Conservation (phyloP, 164 flowering plant species). For the Echeveria elegans region DNA sequence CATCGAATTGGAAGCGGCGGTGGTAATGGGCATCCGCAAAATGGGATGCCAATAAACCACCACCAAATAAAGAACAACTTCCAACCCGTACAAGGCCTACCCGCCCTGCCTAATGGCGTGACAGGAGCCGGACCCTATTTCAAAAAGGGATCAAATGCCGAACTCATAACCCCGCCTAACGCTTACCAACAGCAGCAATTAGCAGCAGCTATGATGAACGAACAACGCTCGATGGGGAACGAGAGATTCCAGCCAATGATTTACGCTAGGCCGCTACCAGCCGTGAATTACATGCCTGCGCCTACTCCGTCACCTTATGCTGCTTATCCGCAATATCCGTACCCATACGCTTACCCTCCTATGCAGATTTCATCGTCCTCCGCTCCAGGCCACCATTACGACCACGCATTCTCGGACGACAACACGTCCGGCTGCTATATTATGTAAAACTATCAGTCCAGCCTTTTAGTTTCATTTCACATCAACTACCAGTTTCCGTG, state of each 20-base stretch:
- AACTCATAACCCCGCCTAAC: conserved; percentile 33
- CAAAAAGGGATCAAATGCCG: conserved; percentile 56
- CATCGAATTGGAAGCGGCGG: not conserved
- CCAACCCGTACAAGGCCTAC: conserved; percentile 70
- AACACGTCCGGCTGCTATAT: conserved; percentile 77
- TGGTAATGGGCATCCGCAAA: not conserved
- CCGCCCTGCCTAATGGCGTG: conserved; percentile 29
- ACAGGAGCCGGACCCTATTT: too few species aligned
- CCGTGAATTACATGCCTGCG: conserved; percentile 49
- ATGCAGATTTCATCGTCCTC: conserved; percentile 26
- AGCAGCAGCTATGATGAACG: conserved; percentile 71
- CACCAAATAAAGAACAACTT: conserved; percentile 31
- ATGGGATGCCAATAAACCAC: not conserved
- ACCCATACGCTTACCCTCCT: conserved; percentile 16
- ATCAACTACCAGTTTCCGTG: not conserved
- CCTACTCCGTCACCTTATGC: conserved; percentile 5
- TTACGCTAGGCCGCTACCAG: conserved; percentile 78
- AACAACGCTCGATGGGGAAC: conserved; percentile 55
- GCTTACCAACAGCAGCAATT: conserved; percentile 47
- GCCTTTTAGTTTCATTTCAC: not conserved
- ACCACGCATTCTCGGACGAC: conserved; percentile 74
- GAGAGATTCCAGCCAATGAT: conserved; percentile 81
- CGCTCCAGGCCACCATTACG: conserved; percentile 27
- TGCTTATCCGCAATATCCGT: conserved; percentile 14
- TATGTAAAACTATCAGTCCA: conserved; percentile 41